A percentile compares a stretch with the other conserved stretches of the same genome.
phyloP scores from a whole-genome alignment of 2,329 filamentous ascomycete species.

The Akanthomyces lecanii region DNA sequence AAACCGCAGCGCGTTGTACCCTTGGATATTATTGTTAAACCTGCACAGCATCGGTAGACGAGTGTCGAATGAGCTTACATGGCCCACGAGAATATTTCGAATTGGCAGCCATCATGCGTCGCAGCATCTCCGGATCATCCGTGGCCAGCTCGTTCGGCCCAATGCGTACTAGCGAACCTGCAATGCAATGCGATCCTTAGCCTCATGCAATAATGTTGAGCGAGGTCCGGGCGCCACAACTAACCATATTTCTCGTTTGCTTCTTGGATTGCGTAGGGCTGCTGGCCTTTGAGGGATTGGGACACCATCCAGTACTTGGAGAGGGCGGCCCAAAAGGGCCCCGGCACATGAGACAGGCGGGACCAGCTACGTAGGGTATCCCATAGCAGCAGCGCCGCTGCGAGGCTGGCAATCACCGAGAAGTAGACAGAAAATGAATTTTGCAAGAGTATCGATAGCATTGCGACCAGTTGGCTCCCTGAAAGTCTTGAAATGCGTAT shows the following conservation, averaged over 20 bases:
- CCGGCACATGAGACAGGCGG: constrained; percentile 32
- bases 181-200: not conserved
- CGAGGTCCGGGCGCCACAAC: not conserved
- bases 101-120: constrained; percentile 30
- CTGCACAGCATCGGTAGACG: not conserved
- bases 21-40: constrained; percentile 20
- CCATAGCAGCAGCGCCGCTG: not conserved
- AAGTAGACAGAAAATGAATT: too few species aligned
- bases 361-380: constrained; percentile 23
- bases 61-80: constrained; percentile 20
- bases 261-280: constrained; percentile 26
- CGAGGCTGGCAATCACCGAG: too few species aligned
- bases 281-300: constrained; percentile 24
- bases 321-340: constrained; percentile 30
- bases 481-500: too few species aligned
- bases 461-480: too few species aligned
- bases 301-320: constrained; percentile 32
- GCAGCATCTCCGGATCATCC: constrained; percentile 31
- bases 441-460: too few species aligned
- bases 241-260: constrained; percentile 27
- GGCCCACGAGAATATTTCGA: constrained; percentile 30
- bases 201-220: not conserved
- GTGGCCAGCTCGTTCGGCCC: constrained; percentile 34
- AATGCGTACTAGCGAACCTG: constrained; percentile 33
- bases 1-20: constrained; percentile 38